Conservation (phyloP, 2,329 filamentous ascomycete species). For the Tympanopsis confertula region DNA sequence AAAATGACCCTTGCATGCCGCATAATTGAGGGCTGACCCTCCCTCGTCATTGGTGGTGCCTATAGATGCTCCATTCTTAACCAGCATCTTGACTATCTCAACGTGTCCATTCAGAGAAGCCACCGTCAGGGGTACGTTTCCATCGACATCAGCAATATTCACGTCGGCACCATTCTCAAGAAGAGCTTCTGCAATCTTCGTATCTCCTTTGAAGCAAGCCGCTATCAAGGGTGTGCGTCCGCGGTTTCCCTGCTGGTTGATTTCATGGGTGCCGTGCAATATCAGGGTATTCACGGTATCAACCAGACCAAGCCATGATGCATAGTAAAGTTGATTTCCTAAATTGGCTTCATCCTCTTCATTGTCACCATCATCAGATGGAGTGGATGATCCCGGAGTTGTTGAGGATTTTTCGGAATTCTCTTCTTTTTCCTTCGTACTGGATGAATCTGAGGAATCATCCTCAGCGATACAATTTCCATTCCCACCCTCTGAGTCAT, state of each 20-base stretch:
- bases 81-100: slow-evolving; percentile 5
- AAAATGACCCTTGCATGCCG: slow-evolving; percentile 1
- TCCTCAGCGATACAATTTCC: background rate
- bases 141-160: background rate
- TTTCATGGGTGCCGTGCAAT: background rate
- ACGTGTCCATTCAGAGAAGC: slow-evolving; percentile 5
- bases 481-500: background rate
- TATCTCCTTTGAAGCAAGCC: slow-evolving; percentile 2
- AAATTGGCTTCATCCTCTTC: background rate
- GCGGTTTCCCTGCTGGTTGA: slow-evolving; percentile 2
- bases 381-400: background rate
- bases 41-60: slow-evolving; percentile 2
- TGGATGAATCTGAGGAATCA: background rate
- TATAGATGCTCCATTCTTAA: slow-evolving; percentile 2
- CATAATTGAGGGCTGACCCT: slow-evolving; percentile 2
- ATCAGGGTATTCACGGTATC: slow-evolving; percentile 5
- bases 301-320: slow-evolving; percentile 2
- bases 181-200: slow-evolving; percentile 2
- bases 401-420: too few relatives aligned
- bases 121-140: slow-evolving; percentile 4
- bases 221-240: slow-evolving; percentile 3
- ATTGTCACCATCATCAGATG: background rate
- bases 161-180: slow-evolving; percentile 4
- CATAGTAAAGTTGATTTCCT: slow-evolving; percentile 4
- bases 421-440: too few relatives aligned